Evolutionary conservation across 176 grass and related monocot species (phyloP), one percentile per base, ranked within the genome.

Genomic region (Carex littledalei): DNA sequence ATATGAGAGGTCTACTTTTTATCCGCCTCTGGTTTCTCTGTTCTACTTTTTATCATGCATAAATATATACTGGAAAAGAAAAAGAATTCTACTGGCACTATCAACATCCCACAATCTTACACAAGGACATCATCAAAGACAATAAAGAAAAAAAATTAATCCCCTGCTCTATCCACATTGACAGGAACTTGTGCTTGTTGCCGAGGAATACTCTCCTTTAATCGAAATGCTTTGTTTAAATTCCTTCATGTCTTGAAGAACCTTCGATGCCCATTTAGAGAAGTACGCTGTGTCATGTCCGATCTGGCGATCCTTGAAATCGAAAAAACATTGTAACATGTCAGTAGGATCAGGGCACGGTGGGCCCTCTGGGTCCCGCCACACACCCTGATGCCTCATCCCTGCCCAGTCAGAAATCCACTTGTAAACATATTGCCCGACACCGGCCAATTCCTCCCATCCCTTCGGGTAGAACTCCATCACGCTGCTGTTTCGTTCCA

Each of bases 401-500:
- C 92, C 90, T 0, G 88, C 66, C 22, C 88, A 14, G 4, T 67
- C 65, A 7, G 90, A 87, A 10, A 94, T 67, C 94, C 90, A 94
- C 50, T 82, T 81, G 90, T 37, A 94, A 56, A 97, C 92, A 16
- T 85, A 92, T 83, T 92, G 90, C 56, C 92, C 87, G 0, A 59
- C 54, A 0, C 88, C 92, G 1, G 92, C 92, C 5, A 85, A n/a
- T 54, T 97, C 82, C 54, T 76, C 83, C 94, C 94, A 97, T 0
- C 94, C 90, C 63, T 88, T 83, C 0, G 88, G 92, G 81, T 88
- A 97, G 64, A 97, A 92, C 58, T 97, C 94, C 94, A 97, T 92
- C 9, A 94, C 8, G 87, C 88, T 94, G 81, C 87, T 92, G 62
- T 84, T 89, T 84, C 83, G 70, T 8, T 94, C 92, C 94, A 94